Evolutionary conservation across 352 stramenopile species (phyloP).

Genomic region (Pythium phragmiticola): DNA sequence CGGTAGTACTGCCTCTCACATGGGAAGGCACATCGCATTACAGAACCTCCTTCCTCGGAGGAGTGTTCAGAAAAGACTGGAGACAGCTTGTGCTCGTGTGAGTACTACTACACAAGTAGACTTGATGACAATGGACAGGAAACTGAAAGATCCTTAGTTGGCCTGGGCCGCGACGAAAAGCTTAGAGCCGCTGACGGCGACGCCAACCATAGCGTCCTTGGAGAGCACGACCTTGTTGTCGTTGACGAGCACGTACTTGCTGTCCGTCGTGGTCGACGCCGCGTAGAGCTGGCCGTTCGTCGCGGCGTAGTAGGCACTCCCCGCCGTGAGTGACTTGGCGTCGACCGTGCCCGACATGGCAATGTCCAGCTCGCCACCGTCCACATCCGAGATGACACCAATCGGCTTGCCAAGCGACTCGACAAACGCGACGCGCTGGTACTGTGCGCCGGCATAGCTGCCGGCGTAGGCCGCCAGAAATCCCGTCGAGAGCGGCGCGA

Average conservation of each 20-base stretch:
- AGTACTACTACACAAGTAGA: too few species aligned
- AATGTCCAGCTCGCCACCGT: constrained; percentile 51
- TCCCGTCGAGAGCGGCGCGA: constrained; percentile 50
- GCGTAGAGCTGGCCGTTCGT: constrained; percentile 63
- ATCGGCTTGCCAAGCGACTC: constrained; percentile 70
- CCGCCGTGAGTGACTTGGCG: constrained; percentile 38
- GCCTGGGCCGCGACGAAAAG: constrained; percentile 41
- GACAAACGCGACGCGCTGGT: constrained; percentile 70
- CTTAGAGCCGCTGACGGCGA: constrained; percentile 60
- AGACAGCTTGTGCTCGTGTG: too few species aligned
- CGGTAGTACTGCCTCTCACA: too few species aligned
- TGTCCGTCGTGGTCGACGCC: constrained; percentile 41
- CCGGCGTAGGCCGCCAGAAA: constrained; percentile 61
- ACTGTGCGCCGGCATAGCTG: constrained; percentile 47
- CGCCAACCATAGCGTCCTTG: constrained; percentile 69
- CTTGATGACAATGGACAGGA: too few species aligned
- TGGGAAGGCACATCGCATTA: too few species aligned
- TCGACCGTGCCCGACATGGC: constrained; percentile 65
- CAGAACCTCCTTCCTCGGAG: too few species aligned
- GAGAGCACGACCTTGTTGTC: constrained; percentile 76
- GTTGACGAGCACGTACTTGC: constrained; percentile 61
- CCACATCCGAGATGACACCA: constrained; percentile 64
- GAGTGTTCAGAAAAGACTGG: too few species aligned
- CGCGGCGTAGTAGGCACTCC: constrained; percentile 65
- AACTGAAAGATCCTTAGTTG: constrained; percentile 19